Percentiles rank a stretch among this genome's conserved stretches.
phyloP scores from a whole-genome alignment of 164 flowering plant species.

The Paratinospora sagittata region DNA sequence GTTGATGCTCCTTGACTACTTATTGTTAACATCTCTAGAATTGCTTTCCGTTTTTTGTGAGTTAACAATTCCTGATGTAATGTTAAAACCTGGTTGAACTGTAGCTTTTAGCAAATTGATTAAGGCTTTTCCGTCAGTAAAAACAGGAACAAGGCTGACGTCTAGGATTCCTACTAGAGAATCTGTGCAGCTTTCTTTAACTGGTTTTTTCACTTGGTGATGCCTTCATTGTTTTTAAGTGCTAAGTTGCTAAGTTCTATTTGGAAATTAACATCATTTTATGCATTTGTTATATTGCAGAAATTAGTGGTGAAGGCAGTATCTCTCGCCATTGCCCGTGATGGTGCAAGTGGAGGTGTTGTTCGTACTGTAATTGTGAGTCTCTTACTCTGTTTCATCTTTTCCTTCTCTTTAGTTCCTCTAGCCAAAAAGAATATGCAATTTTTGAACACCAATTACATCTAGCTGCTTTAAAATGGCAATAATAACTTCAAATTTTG shows the following conservation, averaged over 20 bases:
- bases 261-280: not conserved
- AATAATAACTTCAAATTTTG: too few species aligned
- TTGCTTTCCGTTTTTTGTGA: not conserved
- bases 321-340: conserved; percentile 98
- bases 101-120: not conserved
- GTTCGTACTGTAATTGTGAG: conserved; percentile 95
- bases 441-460: not conserved
- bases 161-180: not conserved
- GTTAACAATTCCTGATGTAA: not conserved
- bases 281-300: conserved; percentile 33
- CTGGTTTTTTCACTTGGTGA: not conserved
- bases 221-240: not conserved
- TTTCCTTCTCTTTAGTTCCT: not conserved
- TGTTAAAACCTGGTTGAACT: not conserved
- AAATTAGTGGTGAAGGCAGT: conserved; percentile 91
- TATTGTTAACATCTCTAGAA: too few species aligned
- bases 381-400: not conserved
- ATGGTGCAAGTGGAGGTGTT: conserved; percentile 99
- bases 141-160: not conserved
- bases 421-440: not conserved
- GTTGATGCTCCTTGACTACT: not conserved
- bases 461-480: not conserved
- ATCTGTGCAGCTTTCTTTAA: conserved; percentile 3
- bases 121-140: not conserved
- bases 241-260: not conserved